Percentiles rank a stretch among this genome's conserved stretches.
These are phyloP conservation scores for Beta lomatogona DNA, from an alignment of 179 eudicot genomes.

Conservation along the genomic window DNA sequence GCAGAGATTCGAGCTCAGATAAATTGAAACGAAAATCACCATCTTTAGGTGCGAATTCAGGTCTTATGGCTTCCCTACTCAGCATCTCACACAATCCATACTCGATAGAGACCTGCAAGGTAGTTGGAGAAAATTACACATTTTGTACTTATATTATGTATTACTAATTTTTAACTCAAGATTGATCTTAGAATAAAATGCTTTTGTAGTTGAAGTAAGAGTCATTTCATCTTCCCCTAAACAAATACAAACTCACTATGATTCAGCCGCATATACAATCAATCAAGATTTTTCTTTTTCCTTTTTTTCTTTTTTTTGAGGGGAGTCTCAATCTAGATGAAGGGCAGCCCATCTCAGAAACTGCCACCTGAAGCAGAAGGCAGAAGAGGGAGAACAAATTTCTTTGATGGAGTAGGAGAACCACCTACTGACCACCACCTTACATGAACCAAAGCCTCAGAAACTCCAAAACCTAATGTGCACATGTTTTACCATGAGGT, in stretches of 20 bases:
- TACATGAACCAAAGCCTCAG: not conserved
- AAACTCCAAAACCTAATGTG: not conserved
- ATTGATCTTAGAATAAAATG: not conserved
- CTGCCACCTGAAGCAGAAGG: not conserved
- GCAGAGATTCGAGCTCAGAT: conserved; percentile 65
- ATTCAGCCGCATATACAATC: not conserved
- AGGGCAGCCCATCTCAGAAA: not conserved
- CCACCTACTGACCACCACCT: not conserved
- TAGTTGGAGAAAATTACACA: conserved; percentile 1
- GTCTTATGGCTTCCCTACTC: conserved; percentile 63
- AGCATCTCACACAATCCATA: conserved; percentile 88
- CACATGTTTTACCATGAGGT: not conserved
- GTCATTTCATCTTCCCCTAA: not conserved
- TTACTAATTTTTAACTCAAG: not conserved
- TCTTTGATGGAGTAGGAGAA: not conserved
- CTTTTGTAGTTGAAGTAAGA: not conserved
- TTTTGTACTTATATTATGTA: not conserved
- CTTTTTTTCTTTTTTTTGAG: too few species aligned
- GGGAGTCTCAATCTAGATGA: not conserved
- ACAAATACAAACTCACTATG: not conserved
- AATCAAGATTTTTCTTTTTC: too few species aligned
- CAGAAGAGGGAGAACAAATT: not conserved
- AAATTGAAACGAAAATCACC: conserved; percentile 59
- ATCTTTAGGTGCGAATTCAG: conserved; percentile 63
- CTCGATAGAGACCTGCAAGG: conserved; percentile 68